phyloP scores from a whole-genome alignment of 306 rosid species.

The Trifolium repens region DNA sequence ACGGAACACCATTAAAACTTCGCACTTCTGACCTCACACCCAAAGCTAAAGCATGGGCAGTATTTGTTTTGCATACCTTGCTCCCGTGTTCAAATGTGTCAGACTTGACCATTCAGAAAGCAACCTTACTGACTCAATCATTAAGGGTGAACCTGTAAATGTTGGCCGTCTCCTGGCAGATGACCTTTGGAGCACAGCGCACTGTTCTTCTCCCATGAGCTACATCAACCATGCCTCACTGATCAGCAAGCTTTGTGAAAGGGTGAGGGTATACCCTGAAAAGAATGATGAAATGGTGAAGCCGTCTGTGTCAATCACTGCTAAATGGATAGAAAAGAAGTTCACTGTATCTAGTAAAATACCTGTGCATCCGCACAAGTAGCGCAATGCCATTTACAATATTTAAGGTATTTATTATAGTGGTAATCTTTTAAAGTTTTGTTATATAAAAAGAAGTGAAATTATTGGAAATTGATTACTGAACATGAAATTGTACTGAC shows the following conservation, averaged over 20 bases:
- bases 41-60: background rate
- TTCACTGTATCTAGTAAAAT: background rate
- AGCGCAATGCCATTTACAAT: background rate
- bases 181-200: background rate
- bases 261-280: background rate
- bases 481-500: too few relatives aligned
- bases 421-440: too few relatives aligned
- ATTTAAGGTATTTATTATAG: background rate
- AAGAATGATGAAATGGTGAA: background rate
- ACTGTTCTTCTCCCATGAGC: background rate
- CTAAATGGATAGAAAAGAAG: background rate
- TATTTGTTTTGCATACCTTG: background rate
- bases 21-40: background rate
- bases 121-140: background rate
- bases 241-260: background rate
- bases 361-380: background rate
- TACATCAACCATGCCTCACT: background rate
- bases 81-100: background rate
- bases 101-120: background rate
- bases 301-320: background rate
- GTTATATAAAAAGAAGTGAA: too few relatives aligned
- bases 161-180: background rate
- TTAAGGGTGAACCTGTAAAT: background rate
- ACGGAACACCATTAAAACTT: background rate
- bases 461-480: too few relatives aligned